Conservation (phyloP, 2,329 filamentous ascomycete genomes). For the Colletotrichum noveboracense region DNA sequence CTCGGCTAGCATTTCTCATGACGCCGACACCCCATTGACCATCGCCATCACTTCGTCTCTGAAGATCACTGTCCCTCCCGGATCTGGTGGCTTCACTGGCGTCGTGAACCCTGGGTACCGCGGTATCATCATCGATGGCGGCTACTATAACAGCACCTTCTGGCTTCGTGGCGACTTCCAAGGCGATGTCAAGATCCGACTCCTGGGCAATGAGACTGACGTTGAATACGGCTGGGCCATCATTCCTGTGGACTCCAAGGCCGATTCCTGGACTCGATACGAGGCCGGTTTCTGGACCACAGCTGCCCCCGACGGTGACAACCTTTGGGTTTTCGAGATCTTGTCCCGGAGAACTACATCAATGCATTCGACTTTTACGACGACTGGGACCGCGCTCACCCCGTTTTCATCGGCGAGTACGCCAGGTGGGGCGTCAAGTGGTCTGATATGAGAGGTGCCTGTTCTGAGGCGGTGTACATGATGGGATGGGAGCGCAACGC, state of each 20-base stretch:
- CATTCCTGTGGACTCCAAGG: neutral
- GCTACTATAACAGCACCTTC: neutral
- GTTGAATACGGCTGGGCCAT: neutral
- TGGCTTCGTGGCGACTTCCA: neutral
- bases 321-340: neutral
- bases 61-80: neutral
- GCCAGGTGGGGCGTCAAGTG: neutral
- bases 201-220: neutral
- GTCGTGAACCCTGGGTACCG: neutral
- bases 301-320: neutral
- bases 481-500: neutral
- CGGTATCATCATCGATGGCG: neutral
- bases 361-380: neutral
- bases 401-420: neutral
- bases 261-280: neutral
- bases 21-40: neutral
- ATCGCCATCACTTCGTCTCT: neutral
- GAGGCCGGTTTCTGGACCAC: neutral
- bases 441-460: neutral
- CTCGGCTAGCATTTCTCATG: neutral
- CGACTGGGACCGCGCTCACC: neutral
- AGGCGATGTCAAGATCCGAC: neutral
- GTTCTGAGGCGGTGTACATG: neutral
- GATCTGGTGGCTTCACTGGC: neutral
- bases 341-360: neutral